phyloP scores from a whole-genome alignment of 495 filamentous ascomycete species.

The Neurospora pannonica region DNA sequence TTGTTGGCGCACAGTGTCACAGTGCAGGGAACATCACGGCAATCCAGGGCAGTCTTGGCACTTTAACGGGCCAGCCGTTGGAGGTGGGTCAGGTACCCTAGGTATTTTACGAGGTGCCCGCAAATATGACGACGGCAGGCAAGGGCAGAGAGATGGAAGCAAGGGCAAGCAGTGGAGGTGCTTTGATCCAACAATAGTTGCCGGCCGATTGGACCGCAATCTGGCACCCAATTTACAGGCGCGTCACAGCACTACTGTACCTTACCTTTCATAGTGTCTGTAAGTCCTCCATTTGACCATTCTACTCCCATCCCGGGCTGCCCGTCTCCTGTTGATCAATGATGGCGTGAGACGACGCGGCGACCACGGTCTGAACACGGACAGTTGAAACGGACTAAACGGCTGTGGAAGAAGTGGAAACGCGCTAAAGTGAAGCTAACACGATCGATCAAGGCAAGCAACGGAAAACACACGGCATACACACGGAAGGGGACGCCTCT shows the following conservation, averaged over 20 bases:
- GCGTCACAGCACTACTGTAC: not conserved
- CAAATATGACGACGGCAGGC: not conserved
- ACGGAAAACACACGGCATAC: not conserved
- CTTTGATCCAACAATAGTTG: not conserved
- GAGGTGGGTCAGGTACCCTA: not conserved
- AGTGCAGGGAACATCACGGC: not conserved
- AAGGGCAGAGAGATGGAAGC: not conserved
- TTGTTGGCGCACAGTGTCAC: not conserved
- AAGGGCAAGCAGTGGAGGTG: not conserved
- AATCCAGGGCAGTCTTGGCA: not conserved
- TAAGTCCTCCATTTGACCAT: not conserved
- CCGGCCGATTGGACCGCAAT: not conserved
- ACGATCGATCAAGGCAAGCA: not conserved
- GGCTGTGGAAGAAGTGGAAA: not conserved
- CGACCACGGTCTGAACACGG: not conserved
- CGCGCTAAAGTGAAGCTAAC: not conserved
- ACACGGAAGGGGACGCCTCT: not conserved
- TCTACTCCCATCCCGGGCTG: not conserved
- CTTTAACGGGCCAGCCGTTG: not conserved
- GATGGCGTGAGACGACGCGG: not conserved
- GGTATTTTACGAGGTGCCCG: not conserved
- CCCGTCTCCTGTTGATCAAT: not conserved
- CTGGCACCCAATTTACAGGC: not conserved
- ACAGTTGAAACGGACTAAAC: not conserved
- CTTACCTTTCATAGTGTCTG: not conserved